These are phyloP conservation scores for Lactifluus hygrophoroides DNA, from an alignment of 768 basidiomycete genomes.

Conservation along the genomic window DNA sequence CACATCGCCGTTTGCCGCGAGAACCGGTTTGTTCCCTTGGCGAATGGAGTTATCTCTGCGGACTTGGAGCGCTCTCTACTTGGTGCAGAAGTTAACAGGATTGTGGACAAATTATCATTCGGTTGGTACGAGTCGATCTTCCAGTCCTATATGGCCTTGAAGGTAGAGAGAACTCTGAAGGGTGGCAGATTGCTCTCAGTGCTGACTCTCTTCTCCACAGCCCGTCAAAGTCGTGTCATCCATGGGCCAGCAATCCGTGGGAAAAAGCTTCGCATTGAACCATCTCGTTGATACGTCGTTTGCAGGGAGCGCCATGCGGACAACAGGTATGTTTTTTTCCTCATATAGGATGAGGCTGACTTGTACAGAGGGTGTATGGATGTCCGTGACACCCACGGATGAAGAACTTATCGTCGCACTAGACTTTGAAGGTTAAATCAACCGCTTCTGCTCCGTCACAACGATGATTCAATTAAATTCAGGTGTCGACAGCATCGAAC, in stretches of 20 bases:
- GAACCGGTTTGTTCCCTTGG: constrained; percentile 1
- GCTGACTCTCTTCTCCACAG: constrained; percentile 24
- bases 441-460: too few relatives aligned
- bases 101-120: background rate
- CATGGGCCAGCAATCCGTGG: too few relatives aligned
- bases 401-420: constrained; percentile 48
- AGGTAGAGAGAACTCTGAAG: constrained; percentile 29
- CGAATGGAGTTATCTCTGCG: constrained; percentile 33
- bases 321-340: constrained; percentile 31
- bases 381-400: constrained; percentile 47
- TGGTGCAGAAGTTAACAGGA: constrained; percentile 39
- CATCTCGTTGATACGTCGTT: too few relatives aligned
- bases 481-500: constrained; percentile 58
- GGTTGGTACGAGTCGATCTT: too few relatives aligned
- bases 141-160: constrained; percentile 51
- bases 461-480: background rate
- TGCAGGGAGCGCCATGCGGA: constrained; percentile 61
- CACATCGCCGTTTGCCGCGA: constrained; percentile 40
- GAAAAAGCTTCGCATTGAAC: too few relatives aligned
- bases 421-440: constrained; percentile 48
- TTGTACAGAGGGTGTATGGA: constrained; percentile 40
- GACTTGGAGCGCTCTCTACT: constrained; percentile 35
- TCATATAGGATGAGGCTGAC: background rate
- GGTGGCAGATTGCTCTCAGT: background rate
- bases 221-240: constrained; percentile 55